Evolutionary conservation across 352 stramenopile genomes (phyloP), one percentile per base, ranked within the genome.

Genomic region (Pythium oligandrum): DNA sequence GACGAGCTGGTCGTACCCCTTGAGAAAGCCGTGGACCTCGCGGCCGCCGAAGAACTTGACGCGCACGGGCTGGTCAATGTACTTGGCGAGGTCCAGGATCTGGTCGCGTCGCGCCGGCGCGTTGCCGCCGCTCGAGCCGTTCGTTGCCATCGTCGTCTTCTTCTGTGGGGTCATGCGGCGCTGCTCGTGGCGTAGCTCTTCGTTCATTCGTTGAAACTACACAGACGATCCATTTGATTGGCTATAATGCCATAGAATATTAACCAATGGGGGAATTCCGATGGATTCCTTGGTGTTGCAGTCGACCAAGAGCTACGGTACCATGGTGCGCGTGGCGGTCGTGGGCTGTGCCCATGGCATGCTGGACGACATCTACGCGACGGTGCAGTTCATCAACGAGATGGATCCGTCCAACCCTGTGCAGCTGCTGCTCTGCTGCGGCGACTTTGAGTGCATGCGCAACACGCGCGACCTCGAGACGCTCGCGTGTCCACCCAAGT

Each of bases 291-390:
- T 26, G 17, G 17, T 26, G 17, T 26, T n/a, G 33, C 46, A 52
- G 46, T 43, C 40, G 10, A 39, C 4, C 5, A 50, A 10, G 2
- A 39, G 47, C 10, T 38, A 7, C 38, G 7, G 7, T 11, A 7
- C 38, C 38, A 74, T 62, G 57, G 71, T 94, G 53, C 80, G 79
- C 40, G 78, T 98, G 7, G 95, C 95, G 35, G 83, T 99, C 38
- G 96, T 99, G 61, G 98, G 97, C 42, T 99, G 98, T 69, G 95
- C 90, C 57, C 98, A 99, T 72, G 98, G 98, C 36, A 86, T 98
- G 70, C 83, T 99, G 35, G 96, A 99, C 64, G 83, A 88, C 39
- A 99, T 99, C 65, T 99, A 99, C 71, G 85, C 89, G 35, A 96
- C 90, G 4, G 74, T 99, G 43, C 61, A 83, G 50, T 82, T 88